Base-by-base conservation (phyloP, 1,139 yeast genomes). In the Geotrichum candidum region DNA sequence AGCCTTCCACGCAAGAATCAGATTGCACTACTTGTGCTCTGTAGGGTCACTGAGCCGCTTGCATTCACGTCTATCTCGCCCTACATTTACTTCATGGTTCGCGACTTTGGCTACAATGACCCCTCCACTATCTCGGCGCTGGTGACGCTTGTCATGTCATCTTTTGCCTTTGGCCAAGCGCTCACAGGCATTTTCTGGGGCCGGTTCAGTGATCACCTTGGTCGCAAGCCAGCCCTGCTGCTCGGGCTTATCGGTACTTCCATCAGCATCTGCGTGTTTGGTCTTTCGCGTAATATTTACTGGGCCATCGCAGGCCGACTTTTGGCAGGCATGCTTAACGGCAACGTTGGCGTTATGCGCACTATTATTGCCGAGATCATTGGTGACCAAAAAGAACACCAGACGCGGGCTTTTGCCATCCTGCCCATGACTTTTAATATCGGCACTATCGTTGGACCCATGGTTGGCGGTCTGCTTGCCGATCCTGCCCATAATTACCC, bases 41-140 rank as follows among this genome's bases (percentile, higher is more conserved):
- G 71, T 50, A 65, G 88, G 59, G 74, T 84, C 58, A 76, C 83
- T 10, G 88, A 84, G 69, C 87, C 88, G 0, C 75, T 84, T 53
- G 83, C 87, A 0, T 84, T 84, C 72, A 80, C 86, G 1, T 84
- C 87, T 2, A 71, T 83, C 50, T 81, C 84, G 68, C 88, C 88
- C 2, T 85, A 84, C 70, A 79, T 84, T 41, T 85, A 83, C 70
- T 84, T 82, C 69, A 82, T 84, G 86, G 81, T 85, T 45, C 71
- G 82, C 63, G 85, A 82, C 67, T 84, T 84, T 68, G 79, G 82
- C 5, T 76, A 83, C 35, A 80, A 84, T 1, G 77, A 79, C 41
- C 79, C 79, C 25, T 82, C 83, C 62, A 78, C 80, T 2, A 82
- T 83, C 54, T 80, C 84, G 23, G 77, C 85, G 2, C 61, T 67